Evolutionary conservation across 2,329 filamentous ascomycete species (phyloP), one percentile per base, ranked within the genome.

Genomic region (Botryotinia narcissicola): DNA sequence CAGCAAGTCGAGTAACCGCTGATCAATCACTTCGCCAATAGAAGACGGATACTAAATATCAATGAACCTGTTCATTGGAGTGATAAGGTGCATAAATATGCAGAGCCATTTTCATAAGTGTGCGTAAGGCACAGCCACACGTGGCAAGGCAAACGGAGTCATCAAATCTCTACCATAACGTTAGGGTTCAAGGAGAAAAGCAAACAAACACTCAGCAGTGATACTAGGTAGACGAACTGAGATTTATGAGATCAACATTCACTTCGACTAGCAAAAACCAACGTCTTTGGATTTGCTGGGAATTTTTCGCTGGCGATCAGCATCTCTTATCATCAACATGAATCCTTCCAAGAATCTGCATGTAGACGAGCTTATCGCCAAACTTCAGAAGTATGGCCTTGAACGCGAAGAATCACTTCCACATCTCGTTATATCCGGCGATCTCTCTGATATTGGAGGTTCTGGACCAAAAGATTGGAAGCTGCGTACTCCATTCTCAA

Each of bases 301-400:
- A 20, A 22, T 32, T 22, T 42, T n/a, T 32, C 35, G 7, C 6
- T 18, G 9, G 37, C 35, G 18, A 57, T 22, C 20, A 57, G 40
- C 35, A 29, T 40, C 25, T 54, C 64, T 51, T 42, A 25, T 42
- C 44, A 18, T 60, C 37, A 70, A 59, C 18, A 75, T 71, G 22
- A 75, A 70, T 10, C 69, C 69, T 8, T 75, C 79, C 3, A 73
- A 78, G 48, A 74, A 75, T 22, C 75, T 81, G 2, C 78, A 81
- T 63, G 76, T 84, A 61, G 82, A 85, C 74, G 87, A 90, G 78
- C 87, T 87, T 70, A 84, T 89, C 73, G 86, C 88, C 75, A 85
- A 86, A 73, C 71, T 73, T 32, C 71, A 66, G 4, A 40, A 61
- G 29, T 16, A 70, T 69, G 64, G 64, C 25, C 64, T 73, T 14